Conservation (phyloP, 805 yeast genomes). For the Jamesozyma gamospora region DNA sequence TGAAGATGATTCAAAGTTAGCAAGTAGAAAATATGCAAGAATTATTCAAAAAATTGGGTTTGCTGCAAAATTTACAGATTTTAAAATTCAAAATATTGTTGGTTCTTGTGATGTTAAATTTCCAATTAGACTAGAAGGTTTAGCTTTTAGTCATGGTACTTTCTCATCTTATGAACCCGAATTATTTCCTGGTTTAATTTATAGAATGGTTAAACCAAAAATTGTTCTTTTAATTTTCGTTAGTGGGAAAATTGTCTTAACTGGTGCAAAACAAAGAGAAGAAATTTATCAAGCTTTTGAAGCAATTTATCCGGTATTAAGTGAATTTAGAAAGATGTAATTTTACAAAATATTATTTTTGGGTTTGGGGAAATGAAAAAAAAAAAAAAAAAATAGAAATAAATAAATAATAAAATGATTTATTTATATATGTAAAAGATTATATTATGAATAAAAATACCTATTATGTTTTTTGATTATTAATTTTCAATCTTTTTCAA, state of each 20-base stretch:
- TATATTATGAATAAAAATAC: no score
- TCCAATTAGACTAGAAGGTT: constrained; percentile 93
- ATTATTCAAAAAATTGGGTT: constrained; percentile 96
- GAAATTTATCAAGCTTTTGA: constrained; percentile 97
- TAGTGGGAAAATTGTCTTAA: constrained; percentile 91
- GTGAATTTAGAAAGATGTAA: constrained; percentile 80
- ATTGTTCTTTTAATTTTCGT: constrained; percentile 93
- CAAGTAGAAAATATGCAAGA: constrained; percentile 95
- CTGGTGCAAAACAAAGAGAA: constrained; percentile 98
- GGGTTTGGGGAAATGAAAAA: no score
- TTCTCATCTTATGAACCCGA: constrained; percentile 98
- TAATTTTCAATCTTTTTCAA: constrained; percentile 19
- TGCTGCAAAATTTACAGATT: constrained; percentile 95
- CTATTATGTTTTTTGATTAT: no score
- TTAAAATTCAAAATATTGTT: constrained; percentile 95
- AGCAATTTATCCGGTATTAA: constrained; percentile 94
- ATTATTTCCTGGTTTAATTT: constrained; percentile 93
- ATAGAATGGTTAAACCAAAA: constrained; percentile 98
- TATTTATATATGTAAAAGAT: no score
- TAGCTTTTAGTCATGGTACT: constrained; percentile 96
- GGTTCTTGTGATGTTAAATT: constrained; percentile 98
- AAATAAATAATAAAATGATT: no score
- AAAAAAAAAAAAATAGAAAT: no score
- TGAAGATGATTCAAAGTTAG: constrained; percentile 96
- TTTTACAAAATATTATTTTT: no score